These are phyloP conservation scores for Cryptococcus sp. DNA, from an alignment of 1,284 basidiomycete species.

Conservation along the genomic window DNA sequence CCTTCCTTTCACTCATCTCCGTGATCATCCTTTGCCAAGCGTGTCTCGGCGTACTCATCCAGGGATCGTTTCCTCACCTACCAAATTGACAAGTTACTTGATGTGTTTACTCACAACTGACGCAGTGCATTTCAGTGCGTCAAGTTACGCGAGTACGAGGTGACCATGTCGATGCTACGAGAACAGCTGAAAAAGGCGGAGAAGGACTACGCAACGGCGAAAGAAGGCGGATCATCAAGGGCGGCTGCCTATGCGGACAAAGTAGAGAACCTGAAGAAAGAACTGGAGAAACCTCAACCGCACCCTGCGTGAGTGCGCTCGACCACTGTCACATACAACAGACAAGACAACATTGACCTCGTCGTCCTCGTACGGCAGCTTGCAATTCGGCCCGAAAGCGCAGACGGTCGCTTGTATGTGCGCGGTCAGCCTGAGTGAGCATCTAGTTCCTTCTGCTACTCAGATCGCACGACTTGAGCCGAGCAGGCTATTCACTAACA, in stretches of 20 bases:
- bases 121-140: too few relatives aligned
- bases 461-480: background rate
- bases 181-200: constrained; percentile 22
- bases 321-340: too few relatives aligned
- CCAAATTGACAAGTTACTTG: too few relatives aligned
- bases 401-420: constrained; percentile 41
- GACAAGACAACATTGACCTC: too few relatives aligned
- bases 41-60: too few relatives aligned
- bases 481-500: too few relatives aligned
- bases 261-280: constrained; percentile 27
- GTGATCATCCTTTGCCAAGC: too few relatives aligned
- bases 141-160: too few relatives aligned
- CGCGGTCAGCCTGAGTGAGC: constrained; percentile 34
- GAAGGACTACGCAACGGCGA: constrained; percentile 10
- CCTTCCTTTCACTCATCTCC: background rate
- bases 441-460: too few relatives aligned
- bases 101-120: too few relatives aligned
- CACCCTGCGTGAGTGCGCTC: constrained; percentile 38
- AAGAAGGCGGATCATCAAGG: constrained; percentile 16
- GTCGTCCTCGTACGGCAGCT: too few relatives aligned
- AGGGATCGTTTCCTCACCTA: too few relatives aligned
- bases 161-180: constrained; percentile 10
- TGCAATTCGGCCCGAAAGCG: constrained; percentile 36
- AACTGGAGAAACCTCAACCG: constrained; percentile 27
- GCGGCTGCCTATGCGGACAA: constrained; percentile 14